Evolutionary conservation across 116 monocot genomes (phyloP), one percentile per base, ranked within the genome.

Genomic region (Zostera marina): DNA sequence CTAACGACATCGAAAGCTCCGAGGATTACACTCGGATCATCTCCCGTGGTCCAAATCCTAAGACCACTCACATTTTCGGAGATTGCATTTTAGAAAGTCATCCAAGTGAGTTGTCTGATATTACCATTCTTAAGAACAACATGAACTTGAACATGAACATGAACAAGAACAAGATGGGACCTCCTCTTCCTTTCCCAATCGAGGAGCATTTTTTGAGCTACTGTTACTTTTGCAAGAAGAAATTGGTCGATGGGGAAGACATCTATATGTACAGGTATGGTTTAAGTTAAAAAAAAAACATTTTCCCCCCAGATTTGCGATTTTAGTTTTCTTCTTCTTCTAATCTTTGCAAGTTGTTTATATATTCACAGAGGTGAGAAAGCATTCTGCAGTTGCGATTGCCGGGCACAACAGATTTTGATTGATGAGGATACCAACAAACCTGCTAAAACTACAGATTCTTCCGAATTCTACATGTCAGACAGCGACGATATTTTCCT

Each of bases 11-110:
- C 45, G 92, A 92, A 71, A 63, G 66, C 11, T 85, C 85, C 9
- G 96, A 96, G 69, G 96, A 96, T 56, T 96, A 96, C 53, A 96
- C 89, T n/a, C 72, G 96, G 72, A 89, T 96, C 63, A 85, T 76
- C 15, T 77, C 78, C 45, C 89, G 79, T 48, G 96, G 96, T 9
- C 85, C 96, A 10, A 96, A 96, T 68, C 89, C 96, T 9, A 96
- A 83, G 59, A 96, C 89, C 1, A 89, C 85, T 47, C 96, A 96
- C 68, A 85, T 96, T 32, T 96, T 89, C 72, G 96, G 96, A 4
- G 85, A 96, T 55, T 80, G 75, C 26, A 76, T 96, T 61, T 53
- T 96, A 45, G 89, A 85, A 53, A 66, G 69, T 42, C 63, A 63
- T 52, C 5, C 48, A 15, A 66, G 74, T 60, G 46, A 70, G 38